Evolutionary conservation across 2,329 filamentous ascomycete species (phyloP), one percentile per base, ranked within the genome.

Genomic region (Blumeria graminis): DNA sequence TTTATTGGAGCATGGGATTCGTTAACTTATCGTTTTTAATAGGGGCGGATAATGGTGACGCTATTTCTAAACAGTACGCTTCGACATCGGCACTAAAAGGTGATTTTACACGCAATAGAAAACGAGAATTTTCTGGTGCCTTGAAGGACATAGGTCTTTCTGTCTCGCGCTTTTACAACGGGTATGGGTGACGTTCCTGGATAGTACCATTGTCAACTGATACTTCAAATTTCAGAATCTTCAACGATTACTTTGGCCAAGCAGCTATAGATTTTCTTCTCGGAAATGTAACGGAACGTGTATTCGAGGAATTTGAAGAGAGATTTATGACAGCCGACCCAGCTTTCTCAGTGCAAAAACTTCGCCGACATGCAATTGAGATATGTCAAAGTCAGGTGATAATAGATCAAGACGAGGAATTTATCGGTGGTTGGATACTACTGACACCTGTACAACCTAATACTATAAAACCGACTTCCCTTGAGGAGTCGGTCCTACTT

Each of bases 171-270:
- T 79, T 81, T 58, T 82, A 80, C 62, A 82, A 77, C 57, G 78
- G 79, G 79, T 81, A 68, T 66, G 76, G 7, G 34, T 28, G 22
- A 28, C 4, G 4, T 28, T 28, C 22, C 22, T 28, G 22, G 22
- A 28, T 28, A 28, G 22, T 28, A 28, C 22, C 22, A 28, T 28
- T 1, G 22, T 28, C 22, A 28, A 28, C 22, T 28, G 39, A 43
- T 43, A 43, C 39, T 43, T 16, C 16, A 43, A 14, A 43, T 50
- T 34, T 34, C 65, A 96, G 94, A 61, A 92, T 96, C 69, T 88
- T 98, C 61, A 94, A 94, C 62, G 92, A 98, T 69, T 95, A 94
- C 68, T 96, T 96, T 69, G 84, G 89, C 22, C 92, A 98, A 67
- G 86, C 88, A 0, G 86, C 86, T 55, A 94, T 98, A 61, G 92